A percentile compares a stretch with the other conserved stretches of the same genome.
Conservation (phyloP, 768 basidiomycete genomes). For the Polyporus arcularius region DNA sequence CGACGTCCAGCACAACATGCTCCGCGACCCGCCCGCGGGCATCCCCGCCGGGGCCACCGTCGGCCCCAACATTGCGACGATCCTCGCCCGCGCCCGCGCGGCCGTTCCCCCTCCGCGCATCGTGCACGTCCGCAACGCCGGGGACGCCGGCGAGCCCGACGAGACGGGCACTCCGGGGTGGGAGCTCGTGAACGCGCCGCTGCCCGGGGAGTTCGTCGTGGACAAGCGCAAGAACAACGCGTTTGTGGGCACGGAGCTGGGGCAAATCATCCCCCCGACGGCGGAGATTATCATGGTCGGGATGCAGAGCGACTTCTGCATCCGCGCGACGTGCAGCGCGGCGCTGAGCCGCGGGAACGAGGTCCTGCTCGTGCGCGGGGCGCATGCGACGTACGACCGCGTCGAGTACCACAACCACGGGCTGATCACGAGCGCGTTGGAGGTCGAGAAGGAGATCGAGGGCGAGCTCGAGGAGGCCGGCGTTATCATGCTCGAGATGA, state of each 20-base stretch:
- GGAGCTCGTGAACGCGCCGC: slow-evolving; percentile 58
- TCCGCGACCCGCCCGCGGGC: slow-evolving; percentile 47
- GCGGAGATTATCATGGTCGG: slow-evolving; percentile 70
- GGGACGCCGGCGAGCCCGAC: slow-evolving; percentile 62
- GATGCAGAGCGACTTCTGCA: slow-evolving; percentile 66
- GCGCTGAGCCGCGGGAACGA: slow-evolving; percentile 66
- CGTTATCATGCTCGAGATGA: slow-evolving; percentile 65
- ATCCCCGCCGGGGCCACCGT: slow-evolving; percentile 49
- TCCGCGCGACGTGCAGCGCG: slow-evolving; percentile 54
- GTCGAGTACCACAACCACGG: slow-evolving; percentile 63
- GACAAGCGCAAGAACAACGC: slow-evolving; percentile 71
- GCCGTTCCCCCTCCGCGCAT: slow-evolving; percentile 47
- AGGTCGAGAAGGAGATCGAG: slow-evolving; percentile 62
- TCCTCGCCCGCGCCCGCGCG: slow-evolving; percentile 53
- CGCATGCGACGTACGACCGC: slow-evolving; percentile 70
- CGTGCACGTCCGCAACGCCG: slow-evolving; percentile 68
- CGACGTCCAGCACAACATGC: slow-evolving; percentile 56
- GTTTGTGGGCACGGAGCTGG: slow-evolving; percentile 60
- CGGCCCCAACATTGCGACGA: slow-evolving; percentile 46
- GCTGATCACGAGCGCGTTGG: slow-evolving; percentile 41
- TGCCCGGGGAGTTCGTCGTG: slow-evolving; percentile 51
- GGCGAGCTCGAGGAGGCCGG: slow-evolving; percentile 70
- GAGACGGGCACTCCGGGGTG: slow-evolving; percentile 58
- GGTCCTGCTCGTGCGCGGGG: slow-evolving; percentile 61
- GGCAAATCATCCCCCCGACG: slow-evolving; percentile 46